Base-by-base conservation (phyloP, 306 rosid genomes). In the Quercus ilex region DNA sequence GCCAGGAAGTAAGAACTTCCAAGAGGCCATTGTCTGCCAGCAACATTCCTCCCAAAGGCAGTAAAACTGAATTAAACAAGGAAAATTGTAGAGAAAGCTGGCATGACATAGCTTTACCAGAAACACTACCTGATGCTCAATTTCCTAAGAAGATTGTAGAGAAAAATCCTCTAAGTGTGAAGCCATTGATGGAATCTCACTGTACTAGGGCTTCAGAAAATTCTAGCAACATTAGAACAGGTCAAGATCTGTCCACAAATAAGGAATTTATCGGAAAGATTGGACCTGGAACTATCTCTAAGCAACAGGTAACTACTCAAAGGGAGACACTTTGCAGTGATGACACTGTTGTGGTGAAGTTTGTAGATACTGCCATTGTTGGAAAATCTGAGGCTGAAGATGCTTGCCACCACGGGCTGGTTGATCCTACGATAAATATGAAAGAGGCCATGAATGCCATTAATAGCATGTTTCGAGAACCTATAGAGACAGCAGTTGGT, bases 401-500 rank as follows among this genome's bases (percentile, higher is more conserved):
- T 87, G 97, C 94, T 53, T 88, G 97, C 75, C 99, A 95, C 79
- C 94, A 90, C 75, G 98, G 99, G 59, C 78, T 93, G 80, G 93
- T 93, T 51, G 99, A 95, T 82, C 99, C 99, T 59, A 92, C 99
- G 7, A 82, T 95, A 85, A 95, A 95, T 78, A 90, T 93, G 98
- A 95, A 91, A 86, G 97, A 95, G 80, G 99, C 97, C 23, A 93
- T 91, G 93, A 87, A 80, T 81, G 96, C 87, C 81, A 93, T 95
- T 71, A 90, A 92, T 78, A 83, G 88, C 82, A 95, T 93, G 99
- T 95, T 95, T 82, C 80, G 89, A 59, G 94, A 87, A 76, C 98
- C 99, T 69, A 71, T 95, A 68, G 93, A 90, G 77, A 79, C 83
- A 41, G 88, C 76, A 18, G 68, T 85, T 49, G 78, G 84, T 55